phyloP scores from a whole-genome alignment of 108 stramenopile species.

The Mediolabrus comicus region DNA sequence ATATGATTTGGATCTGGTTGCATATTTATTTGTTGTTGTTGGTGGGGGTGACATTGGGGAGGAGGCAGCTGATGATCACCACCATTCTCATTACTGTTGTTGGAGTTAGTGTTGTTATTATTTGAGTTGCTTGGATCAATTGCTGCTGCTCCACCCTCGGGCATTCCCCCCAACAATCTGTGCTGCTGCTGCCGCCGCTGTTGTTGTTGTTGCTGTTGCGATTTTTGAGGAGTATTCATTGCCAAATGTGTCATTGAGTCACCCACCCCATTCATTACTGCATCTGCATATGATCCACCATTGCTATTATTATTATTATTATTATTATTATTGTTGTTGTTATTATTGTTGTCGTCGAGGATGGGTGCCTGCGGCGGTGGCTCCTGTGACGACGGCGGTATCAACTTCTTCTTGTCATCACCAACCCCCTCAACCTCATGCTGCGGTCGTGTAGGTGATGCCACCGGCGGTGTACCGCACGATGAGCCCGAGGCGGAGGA shows the following conservation, averaged over 20 bases:
- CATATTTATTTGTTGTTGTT: too few species aligned
- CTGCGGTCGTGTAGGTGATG: too few species aligned
- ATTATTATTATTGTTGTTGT: not conserved
- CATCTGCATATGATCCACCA: not conserved
- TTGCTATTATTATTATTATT: not conserved
- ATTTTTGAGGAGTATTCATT: not conserved
- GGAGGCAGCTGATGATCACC: too few species aligned
- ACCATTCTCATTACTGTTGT: too few species aligned
- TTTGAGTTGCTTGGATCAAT: not conserved
- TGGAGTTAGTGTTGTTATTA: too few species aligned
- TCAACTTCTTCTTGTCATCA: too few species aligned
- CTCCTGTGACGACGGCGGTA: not conserved
- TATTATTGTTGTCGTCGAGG: too few species aligned
- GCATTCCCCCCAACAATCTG: not conserved
- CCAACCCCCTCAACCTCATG: too few species aligned
- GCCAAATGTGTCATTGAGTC: not conserved
- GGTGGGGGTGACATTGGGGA: too few species aligned
- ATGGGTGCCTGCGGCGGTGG: not conserved
- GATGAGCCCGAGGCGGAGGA: too few species aligned
- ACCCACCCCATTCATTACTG: not conserved
- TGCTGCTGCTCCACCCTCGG: not conserved
- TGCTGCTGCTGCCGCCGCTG: not conserved
- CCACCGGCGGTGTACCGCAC: too few species aligned
- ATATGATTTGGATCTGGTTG: too few species aligned
- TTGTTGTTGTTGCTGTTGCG: not conserved